Conservation (phyloP, 306 rosid genomes). For the Malus domestica region ASM211411v1 NC_041805.1:12473001-12473500, state of each 20-base stretch:
- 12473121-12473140: constrained; percentile 83
- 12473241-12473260: background rate
- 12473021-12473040: constrained; percentile 99
- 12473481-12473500: background rate
- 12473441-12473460: too few relatives aligned
- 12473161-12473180: constrained; percentile 94
- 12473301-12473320: background rate
- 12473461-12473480: background rate
- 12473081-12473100: constrained; percentile 76
- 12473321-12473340: background rate
- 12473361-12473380: background rate
- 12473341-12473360: background rate
- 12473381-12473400: background rate
- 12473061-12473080: constrained; percentile 68
- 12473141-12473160: constrained; percentile 83
- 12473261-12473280: background rate
- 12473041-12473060: constrained; percentile 86
- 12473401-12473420: too few relatives aligned
- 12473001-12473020: constrained; percentile 82
- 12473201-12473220: constrained; percentile 90
- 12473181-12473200: constrained; percentile 85
- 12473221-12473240: constrained; percentile 8
- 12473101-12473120: constrained; percentile 71
- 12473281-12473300: background rate
- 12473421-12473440: too few relatives aligned